Evolutionary conservation across 805 yeast species (phyloP).

Genomic region (Hanseniaspora occidentalis): DNA sequence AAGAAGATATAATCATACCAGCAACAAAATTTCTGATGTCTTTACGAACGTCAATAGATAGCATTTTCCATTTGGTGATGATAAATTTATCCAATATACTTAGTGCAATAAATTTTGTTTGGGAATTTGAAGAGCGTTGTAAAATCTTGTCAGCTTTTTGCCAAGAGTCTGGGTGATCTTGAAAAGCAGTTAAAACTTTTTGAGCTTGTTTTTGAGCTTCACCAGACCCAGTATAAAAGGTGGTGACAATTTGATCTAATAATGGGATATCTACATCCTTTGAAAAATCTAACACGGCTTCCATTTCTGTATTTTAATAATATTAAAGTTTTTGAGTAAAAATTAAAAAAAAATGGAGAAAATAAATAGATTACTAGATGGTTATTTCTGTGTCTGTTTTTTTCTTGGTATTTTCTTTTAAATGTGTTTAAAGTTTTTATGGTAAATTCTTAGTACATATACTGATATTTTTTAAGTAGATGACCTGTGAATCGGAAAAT

Average conservation of each 20-base stretch:
- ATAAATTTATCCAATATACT: constrained; percentile 83
- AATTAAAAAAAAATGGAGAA: no score
- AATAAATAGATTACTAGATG: no score
- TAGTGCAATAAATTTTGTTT: constrained; percentile 85
- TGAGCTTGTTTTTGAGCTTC: constrained; percentile 57
- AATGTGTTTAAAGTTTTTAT: no score
- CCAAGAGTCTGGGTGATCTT: constrained; percentile 95
- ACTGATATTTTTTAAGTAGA: no score
- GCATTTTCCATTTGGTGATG: constrained; percentile 84
- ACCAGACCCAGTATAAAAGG: constrained; percentile 74
- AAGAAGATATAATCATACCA: constrained; percentile 82
- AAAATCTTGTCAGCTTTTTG: constrained; percentile 81
- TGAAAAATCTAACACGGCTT: constrained; percentile 73
- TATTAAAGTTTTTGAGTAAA: no score
- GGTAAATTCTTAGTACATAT: no score
- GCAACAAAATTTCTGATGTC: constrained; percentile 93
- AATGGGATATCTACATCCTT: constrained; percentile 68
- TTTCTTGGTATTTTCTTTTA: no score
- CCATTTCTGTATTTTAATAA: constrained; percentile 39
- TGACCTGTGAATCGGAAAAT: no score
- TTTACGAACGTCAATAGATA: constrained; percentile 77
- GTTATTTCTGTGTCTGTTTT: no score
- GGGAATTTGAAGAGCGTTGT: constrained; percentile 65
- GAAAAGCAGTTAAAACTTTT: constrained; percentile 62
- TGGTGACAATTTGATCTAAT: constrained; percentile 73